phyloP scores from a whole-genome alignment of 371 early-diverging fungal species.

The Rhizomucor pusillus region DNA sequence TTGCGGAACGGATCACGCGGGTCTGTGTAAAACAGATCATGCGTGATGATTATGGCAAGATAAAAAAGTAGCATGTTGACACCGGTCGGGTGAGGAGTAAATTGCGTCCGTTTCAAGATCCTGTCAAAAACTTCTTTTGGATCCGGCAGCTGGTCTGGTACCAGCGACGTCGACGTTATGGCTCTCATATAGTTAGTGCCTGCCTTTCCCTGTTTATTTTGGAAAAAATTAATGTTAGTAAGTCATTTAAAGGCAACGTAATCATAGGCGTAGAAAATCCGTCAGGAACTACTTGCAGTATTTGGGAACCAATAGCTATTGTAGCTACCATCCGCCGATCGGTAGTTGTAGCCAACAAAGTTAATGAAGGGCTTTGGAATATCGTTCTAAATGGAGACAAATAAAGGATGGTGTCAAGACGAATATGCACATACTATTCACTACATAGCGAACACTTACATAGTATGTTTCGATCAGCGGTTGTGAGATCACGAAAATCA shows the following conservation, averaged over 20 bases:
- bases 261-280: not conserved
- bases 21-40: slow-evolving; percentile 53
- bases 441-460: slow-evolving; percentile 16
- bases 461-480: slow-evolving; percentile 30
- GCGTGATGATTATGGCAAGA: slow-evolving; percentile 50
- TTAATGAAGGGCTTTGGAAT: slow-evolving; percentile 40
- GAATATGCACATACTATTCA: no score
- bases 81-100: slow-evolving; percentile 30
- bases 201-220: slow-evolving; percentile 33
- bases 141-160: slow-evolving; percentile 28
- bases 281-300: slow-evolving; percentile 30
- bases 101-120: slow-evolving; percentile 31
- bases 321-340: slow-evolving; percentile 48
- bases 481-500: slow-evolving; percentile 23
- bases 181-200: slow-evolving; percentile 41
- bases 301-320: slow-evolving; percentile 41
- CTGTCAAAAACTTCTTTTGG: slow-evolving; percentile 34
- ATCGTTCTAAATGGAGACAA: slow-evolving; percentile 27
- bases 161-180: slow-evolving; percentile 19
- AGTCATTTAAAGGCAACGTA: not conserved
- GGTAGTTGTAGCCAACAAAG: slow-evolving; percentile 40
- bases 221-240: no score
- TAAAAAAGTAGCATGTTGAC: slow-evolving; percentile 48
- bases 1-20: slow-evolving; percentile 37
- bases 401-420: not conserved